Base-by-base conservation (phyloP, 306 rosid species). In the Cicer pinnatifidum region DNA sequence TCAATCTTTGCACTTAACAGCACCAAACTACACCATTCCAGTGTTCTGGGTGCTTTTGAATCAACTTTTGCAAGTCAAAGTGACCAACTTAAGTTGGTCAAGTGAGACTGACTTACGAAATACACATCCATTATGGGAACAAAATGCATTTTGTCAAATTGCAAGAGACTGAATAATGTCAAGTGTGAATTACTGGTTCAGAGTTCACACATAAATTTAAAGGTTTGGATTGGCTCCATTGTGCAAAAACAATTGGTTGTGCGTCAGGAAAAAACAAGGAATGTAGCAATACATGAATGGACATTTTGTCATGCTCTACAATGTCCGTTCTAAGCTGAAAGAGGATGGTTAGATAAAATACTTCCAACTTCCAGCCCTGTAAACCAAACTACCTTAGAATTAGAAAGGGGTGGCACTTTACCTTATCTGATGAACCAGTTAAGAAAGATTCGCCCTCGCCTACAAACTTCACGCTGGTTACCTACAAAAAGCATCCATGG, bases 391-490 rank as follows among this genome's bases (percentile, higher is more conserved):
- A 62, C 61, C 23, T 12, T 9, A 17, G 35, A 72, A 33, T 7
- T 15, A 41, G 61, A 53, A 8, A 79, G 39, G 57, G 63, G 79
- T 33, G 44, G 65, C 28, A 68, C 23, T 48, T 66, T 78, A 91
- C 99, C 97, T 91, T 95, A 74, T 95, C 99, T 62, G 93, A 90
- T 56, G 99, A 95, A 82, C 89, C 86, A 69, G 90, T 91, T 71
- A 95, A 76, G 83, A 91, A 61, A 2, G 89, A 77, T 75, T 90
- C 88, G 0, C 96, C 99, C 16, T 85, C 89, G 38, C 71, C 88
- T 52, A 88, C 97, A 88, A 91, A 90, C 82, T 95, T 95, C 46
- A 91, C 92, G 17, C 99, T 86, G 10, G 90, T 91, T 44, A 95
- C 97, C 98, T 93, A 82, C 60, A 68, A 76, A 77, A 79, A 48